Conservation (phyloP, 805 yeast genomes). For the Scheffersomyces ergatensis region DNA sequence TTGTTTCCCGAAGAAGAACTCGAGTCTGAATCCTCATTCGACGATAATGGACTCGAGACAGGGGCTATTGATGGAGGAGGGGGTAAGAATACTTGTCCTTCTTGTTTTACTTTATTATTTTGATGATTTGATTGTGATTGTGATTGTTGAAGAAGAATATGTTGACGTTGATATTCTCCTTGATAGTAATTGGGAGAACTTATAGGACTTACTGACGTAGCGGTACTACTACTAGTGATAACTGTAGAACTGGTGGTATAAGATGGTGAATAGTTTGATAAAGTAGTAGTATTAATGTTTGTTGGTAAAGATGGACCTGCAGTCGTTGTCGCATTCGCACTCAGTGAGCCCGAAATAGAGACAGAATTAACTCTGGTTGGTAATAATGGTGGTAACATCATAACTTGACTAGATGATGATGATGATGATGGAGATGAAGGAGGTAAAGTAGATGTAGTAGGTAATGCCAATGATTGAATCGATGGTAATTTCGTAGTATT, state of each 20-base stretch:
- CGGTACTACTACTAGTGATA: not conserved
- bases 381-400: not conserved
- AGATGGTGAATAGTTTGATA: not conserved
- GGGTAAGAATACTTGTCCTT: conserved; percentile 1
- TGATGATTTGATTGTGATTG: no score
- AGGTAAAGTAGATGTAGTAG: conserved; percentile 9
- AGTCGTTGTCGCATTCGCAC: no score
- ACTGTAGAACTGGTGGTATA: not conserved
- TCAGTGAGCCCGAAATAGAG: no score
- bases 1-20: not conserved
- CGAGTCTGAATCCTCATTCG: not conserved
- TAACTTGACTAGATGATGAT: not conserved
- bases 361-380: not conserved
- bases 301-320: no score
- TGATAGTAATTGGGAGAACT: not conserved
- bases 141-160: not conserved
- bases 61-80: not conserved
- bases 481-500: conserved; percentile 23
- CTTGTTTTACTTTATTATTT: no score
- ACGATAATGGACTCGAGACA: conserved; percentile 1
- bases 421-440: not conserved
- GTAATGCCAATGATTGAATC: conserved; percentile 32
- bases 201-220: not conserved
- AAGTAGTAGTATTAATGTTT: no score
- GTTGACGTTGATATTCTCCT: not conserved